phyloP scores from a whole-genome alignment of 345 rosid species.

The Psidium friedrichsthalianum region DNA sequence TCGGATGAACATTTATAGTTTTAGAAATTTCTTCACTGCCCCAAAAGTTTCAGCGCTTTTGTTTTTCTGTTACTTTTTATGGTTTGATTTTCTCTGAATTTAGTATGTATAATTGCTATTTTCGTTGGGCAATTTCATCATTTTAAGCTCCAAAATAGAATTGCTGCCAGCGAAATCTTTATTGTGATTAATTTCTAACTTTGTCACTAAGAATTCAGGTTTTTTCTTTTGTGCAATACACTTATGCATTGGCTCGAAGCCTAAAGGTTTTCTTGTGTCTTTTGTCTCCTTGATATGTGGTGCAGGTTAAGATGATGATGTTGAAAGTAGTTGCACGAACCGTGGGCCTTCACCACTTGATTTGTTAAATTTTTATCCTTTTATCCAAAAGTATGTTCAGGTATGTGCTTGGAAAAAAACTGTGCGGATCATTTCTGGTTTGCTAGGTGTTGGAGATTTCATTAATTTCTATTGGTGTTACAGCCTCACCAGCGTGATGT shows the following conservation, averaged over 20 bases:
- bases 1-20: not conserved
- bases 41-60: not conserved
- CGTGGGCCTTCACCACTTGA: conserved; percentile 81
- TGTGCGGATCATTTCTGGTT: not conserved
- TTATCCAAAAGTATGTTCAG: conserved; percentile 75
- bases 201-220: not conserved
- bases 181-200: not conserved
- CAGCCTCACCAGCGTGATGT: conserved; percentile 94
- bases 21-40: not conserved
- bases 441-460: not conserved
- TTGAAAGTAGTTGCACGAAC: conserved; percentile 82
- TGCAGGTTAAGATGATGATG: conserved; percentile 91
- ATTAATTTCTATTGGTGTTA: conserved; percentile 5
- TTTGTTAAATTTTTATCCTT: conserved; percentile 69
- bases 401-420: conserved; percentile 18
- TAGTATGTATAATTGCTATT: not conserved
- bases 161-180: not conserved
- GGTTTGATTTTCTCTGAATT: not conserved
- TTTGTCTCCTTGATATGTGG: not conserved
- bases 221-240: not conserved
- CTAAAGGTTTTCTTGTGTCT: not conserved
- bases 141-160: not conserved
- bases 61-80: not conserved
- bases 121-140: not conserved
- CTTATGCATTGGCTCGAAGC: not conserved